These are phyloP conservation scores for Cadophora sp. DNA, from an alignment of 2,329 filamentous ascomycete genomes.

Conservation along the genomic window DNA sequence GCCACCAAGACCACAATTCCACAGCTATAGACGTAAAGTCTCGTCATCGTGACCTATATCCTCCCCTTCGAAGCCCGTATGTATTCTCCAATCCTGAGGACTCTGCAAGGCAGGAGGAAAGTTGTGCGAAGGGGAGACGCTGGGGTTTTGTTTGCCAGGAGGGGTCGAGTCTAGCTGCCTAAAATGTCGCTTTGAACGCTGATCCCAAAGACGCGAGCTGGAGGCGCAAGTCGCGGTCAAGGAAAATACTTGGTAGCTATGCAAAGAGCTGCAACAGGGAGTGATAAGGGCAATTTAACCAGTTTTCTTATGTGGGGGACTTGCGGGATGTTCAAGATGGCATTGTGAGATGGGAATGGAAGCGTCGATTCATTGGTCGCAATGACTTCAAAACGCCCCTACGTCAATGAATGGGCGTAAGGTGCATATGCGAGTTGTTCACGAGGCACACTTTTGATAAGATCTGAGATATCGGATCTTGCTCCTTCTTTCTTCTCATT, in stretches of 20 bases:
- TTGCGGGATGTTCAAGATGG: slow-evolving; percentile 14
- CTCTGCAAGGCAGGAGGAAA: slow-evolving; percentile 9
- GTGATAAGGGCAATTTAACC: not conserved
- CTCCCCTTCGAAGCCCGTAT: slow-evolving; percentile 19
- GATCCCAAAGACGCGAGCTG: not conserved
- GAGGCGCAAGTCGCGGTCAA: slow-evolving; percentile 25
- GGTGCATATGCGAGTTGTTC: slow-evolving; percentile 28
- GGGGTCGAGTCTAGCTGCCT: slow-evolving; percentile 23
- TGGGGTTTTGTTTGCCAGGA: slow-evolving; percentile 15
- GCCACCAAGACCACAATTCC: slow-evolving; percentile 51
- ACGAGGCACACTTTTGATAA: slow-evolving; percentile 31
- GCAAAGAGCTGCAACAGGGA: not conserved
- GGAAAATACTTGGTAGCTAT: not conserved
- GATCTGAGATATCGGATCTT: slow-evolving; percentile 21
- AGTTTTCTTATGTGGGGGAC: not conserved
- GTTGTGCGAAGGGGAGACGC: not conserved
- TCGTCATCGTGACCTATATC: slow-evolving; percentile 47
- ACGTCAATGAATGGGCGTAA: slow-evolving; percentile 17
- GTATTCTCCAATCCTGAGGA: slow-evolving; percentile 23
- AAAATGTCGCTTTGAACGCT: not conserved
- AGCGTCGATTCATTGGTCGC: slow-evolving; percentile 17
- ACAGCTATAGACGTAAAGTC: slow-evolving; percentile 50
- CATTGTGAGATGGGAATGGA: slow-evolving; percentile 7
- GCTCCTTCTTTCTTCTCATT: slow-evolving; percentile 24
- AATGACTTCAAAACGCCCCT: slow-evolving; percentile 8